phyloP scores from a whole-genome alignment of 225 moss, liverwort and hornwort species.

The Pleurozium schreberi region DNA sequence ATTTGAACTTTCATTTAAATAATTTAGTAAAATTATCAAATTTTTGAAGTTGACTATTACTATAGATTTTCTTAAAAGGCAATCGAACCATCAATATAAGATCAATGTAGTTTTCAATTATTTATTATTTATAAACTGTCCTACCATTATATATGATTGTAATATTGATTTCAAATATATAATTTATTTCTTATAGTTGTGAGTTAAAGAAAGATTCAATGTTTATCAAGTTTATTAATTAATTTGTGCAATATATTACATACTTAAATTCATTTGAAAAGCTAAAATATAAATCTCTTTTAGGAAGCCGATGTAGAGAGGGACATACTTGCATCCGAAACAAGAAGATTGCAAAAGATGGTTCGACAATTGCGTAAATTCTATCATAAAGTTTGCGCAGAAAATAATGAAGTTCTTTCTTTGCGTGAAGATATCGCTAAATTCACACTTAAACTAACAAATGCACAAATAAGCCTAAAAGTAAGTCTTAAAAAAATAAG shows the following conservation, averaged over 20 bases:
- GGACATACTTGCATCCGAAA: slow-evolving; percentile 14
- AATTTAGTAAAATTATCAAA: too few relatives aligned
- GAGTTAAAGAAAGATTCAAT: neutral
- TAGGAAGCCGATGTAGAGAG: slow-evolving; percentile 15
- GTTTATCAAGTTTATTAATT: too few relatives aligned
- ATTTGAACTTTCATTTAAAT: too few relatives aligned
- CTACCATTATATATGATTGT: fast-evolving
- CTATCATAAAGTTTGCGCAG: slow-evolving; percentile 2
- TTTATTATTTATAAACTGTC: neutral
- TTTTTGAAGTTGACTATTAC: too few relatives aligned
- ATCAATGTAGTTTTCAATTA: neutral
- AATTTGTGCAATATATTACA: neutral
- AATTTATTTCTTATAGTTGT: neutral
- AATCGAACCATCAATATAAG: neutral
- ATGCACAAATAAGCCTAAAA: neutral
- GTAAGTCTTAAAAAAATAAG: neutral
- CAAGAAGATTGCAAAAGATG: slow-evolving; percentile 15
- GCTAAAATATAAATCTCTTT: neutral
- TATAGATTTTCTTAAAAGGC: neutral
- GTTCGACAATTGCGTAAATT: neutral
- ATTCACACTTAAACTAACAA: neutral
- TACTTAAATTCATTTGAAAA: neutral
- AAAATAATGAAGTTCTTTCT: neutral
- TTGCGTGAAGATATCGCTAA: neutral
- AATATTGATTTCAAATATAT: neutral